phyloP scores from a whole-genome alignment of 257 asterid species.

The Solanum commersonii region DNA sequence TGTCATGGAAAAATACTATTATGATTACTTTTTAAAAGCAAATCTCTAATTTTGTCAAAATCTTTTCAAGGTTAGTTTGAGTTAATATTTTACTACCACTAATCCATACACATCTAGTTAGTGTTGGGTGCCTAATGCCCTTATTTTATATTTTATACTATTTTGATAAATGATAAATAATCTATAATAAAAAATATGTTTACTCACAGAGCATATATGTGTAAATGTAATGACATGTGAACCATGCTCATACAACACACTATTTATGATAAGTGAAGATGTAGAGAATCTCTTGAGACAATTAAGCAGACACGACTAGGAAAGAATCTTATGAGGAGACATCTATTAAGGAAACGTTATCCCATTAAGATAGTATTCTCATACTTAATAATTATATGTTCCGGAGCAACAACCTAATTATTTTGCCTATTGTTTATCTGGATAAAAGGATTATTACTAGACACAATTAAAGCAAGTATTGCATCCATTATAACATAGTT shows the following conservation, averaged over 20 bases:
- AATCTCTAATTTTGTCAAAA: neutral
- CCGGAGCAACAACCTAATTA: neutral
- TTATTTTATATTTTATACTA: neutral
- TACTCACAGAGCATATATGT: neutral
- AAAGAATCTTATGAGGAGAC: neutral
- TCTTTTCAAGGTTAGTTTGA: neutral
- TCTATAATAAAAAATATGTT: neutral
- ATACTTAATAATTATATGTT: neutral
- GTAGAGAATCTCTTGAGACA: neutral
- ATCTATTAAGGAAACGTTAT: neutral
- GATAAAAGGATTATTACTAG: neutral
- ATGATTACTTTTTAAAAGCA: too few relatives aligned
- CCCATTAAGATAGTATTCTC: neutral
- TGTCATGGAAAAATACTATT: neutral
- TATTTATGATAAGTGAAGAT: neutral
- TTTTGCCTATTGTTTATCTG: neutral
- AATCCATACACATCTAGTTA: neutral
- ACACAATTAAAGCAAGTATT: neutral
- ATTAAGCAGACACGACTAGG: neutral
- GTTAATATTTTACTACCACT: neutral
- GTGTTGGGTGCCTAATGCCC: neutral
- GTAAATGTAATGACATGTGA: neutral
- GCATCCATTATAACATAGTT: neutral
- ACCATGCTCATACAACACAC: neutral
- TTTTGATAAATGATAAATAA: neutral